Base-by-base conservation (phyloP, 305 asterid genomes). In the Solanum hybrid region DNA sequence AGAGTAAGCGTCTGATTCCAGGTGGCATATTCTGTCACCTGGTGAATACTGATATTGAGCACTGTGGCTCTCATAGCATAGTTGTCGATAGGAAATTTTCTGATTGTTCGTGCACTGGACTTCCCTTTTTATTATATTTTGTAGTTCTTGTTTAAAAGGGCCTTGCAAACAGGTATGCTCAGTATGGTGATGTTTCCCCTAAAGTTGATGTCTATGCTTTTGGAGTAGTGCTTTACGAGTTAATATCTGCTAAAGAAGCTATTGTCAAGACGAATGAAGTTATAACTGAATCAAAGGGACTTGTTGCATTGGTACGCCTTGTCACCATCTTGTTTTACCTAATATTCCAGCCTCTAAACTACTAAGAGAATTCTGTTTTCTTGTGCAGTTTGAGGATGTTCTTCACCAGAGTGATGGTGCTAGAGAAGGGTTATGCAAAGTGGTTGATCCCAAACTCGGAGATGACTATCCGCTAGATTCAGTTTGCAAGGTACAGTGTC, bases 181-280 rank as follows among this genome's bases (percentile, higher is more conserved):
- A 95, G 45, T 95, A 93, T 76, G 98, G 99, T 35, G 96, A 96
- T 17, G 94, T 96, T 87, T 94, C 99, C 60, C 95, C 98, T 0
- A 96, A 95, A 91, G 91, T 93, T 24, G 98, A 96, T 37, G 99
- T 96, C 32, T 96, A 94, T 37, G 99, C 99, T 64, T 95, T 95
- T 45, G 99, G 99, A 12, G 99, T 96, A 26, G 99, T 95, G 37
- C 96, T 96, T 51, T 95, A 93, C 15, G 98, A 95, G 36, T 86
- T 96, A 71, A 94, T 96, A 91, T 95, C 99, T 7, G 99, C 94
- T 78, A 93, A 95, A 89, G 96, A 93, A 89, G 99, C 99, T 88
- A 94, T 95, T 36, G 90, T 96, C 69, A 96, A 94, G 94, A 90
- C 94, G 7, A 94, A 90, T 92, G 99, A 95, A 86, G 92, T 89